Base-by-base conservation (phyloP, 148 eudicot genomes). In the Bassia scoparia region DNA sequence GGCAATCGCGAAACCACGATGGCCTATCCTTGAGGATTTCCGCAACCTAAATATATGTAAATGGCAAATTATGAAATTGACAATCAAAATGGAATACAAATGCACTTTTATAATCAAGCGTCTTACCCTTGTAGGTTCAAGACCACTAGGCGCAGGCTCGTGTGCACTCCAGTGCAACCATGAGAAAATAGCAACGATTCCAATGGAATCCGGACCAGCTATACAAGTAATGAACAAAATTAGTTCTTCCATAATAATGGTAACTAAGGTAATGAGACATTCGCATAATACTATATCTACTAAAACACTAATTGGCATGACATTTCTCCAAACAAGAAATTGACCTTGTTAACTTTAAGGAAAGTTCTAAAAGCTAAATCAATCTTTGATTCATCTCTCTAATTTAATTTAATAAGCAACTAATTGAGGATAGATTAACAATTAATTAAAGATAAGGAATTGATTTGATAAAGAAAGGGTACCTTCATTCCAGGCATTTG, bases 141-240 rank as follows among this genome's bases (percentile, higher is more conserved):
- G 84, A 79, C 99, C 93, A 95, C 96, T 63, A 95, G 88, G 84
- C 99, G 41, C 99, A 95, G 74, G 97, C 99, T 79, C 99, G 86
- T 83, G 99, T 97, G 81, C 86, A 95, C 90, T 62, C 99, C 97
- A 88, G 94, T 70, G 93, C 96, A 95, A 90, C 97, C 97, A 87
- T 91, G 92, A 87, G 99, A 91, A 87, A 95, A n/a, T 95, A 91
- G 99, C 97, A 79, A 95, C 87, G 90, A 95, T 95, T 95, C 99
- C 99, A 92, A 89, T 88, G 99, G 99, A 95, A 95, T 91, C 97
- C 99, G 99, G 99, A 95, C 99, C 99, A 95, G 99, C 99, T 95
- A 74, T 64, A 78, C 18, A 79, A 48, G 31, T 55, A 9, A 61
- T 18, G 21, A 64, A 62, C 44, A 7, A 3, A 67, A 43, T 60